A percentile compares a stretch with the other conserved stretches of the same genome.
Conservation (phyloP, 2,329 filamentous ascomycete species). For the Akanthomyces uredinophilus region DNA sequence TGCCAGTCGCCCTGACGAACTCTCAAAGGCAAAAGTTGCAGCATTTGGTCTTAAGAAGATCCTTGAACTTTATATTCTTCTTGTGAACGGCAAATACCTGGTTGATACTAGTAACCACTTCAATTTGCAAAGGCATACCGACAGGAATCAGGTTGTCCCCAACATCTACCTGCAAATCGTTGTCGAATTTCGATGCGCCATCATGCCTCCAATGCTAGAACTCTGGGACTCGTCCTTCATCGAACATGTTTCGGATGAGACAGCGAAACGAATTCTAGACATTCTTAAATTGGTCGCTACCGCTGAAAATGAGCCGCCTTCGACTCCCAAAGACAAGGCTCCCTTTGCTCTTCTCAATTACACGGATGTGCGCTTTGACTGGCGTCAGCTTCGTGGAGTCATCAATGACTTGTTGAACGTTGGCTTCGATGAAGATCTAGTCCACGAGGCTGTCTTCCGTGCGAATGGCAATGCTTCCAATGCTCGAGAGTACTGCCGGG, state of each 20-base stretch:
- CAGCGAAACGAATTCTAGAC: conserved; percentile 74
- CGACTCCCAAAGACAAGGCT: conserved; percentile 54
- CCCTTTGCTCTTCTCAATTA: conserved; percentile 40
- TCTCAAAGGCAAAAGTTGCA: conserved; percentile 43
- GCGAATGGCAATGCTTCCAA: conserved; percentile 60
- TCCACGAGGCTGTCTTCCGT: conserved; percentile 74
- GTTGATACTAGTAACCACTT: conserved; percentile 65
- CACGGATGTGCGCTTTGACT: conserved; percentile 41
- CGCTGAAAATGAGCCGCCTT: conserved; percentile 68
- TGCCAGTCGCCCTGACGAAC: conserved; percentile 41
- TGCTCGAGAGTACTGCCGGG: conserved; percentile 70
- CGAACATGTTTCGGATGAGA: conserved; percentile 71
- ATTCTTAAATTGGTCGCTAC: conserved; percentile 74
- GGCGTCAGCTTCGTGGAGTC: conserved; percentile 30
- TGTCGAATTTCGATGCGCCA: conserved; percentile 75
- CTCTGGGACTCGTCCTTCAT: conserved; percentile 84
- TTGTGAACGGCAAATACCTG: conserved; percentile 74
- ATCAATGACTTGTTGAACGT: conserved; percentile 30
- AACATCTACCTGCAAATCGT: conserved; percentile 66
- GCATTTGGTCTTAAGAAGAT: conserved; percentile 70
- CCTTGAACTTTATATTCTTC: conserved; percentile 70
- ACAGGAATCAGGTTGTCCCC: conserved; percentile 36
- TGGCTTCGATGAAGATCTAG: conserved; percentile 52
- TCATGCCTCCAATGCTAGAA: conserved; percentile 68
- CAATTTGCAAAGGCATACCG: conserved; percentile 37